Evolutionary conservation across 1,284 basidiomycete genomes (phyloP).

Genomic region (Tilletiopsis washingtonensis): DNA sequence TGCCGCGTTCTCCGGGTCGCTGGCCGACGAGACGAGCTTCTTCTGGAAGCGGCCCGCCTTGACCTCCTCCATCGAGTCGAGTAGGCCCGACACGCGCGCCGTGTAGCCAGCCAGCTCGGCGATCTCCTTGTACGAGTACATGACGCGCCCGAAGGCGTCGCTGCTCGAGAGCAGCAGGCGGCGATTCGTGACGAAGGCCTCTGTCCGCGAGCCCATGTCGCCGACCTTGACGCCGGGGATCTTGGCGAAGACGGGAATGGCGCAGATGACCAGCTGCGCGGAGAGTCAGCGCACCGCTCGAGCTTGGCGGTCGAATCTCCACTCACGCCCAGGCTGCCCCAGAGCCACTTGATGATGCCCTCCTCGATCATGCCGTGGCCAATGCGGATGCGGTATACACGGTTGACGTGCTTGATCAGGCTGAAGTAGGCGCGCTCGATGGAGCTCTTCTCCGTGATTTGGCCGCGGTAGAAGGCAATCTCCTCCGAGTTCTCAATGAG

Average conservation of each 20-base stretch:
- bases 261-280: slow-evolving; percentile 66
- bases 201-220: slow-evolving; percentile 44
- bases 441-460: slow-evolving; percentile 82
- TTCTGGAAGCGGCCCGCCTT: slow-evolving; percentile 80
- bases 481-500: slow-evolving; percentile 89
- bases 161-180: slow-evolving; percentile 82
- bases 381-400: slow-evolving; percentile 70
- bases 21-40: slow-evolving; percentile 62
- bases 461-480: slow-evolving; percentile 82
- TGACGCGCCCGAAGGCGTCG: slow-evolving; percentile 84
- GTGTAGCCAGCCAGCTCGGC: slow-evolving; percentile 89
- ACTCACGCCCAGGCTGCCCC: slow-evolving; percentile 83
- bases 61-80: slow-evolving; percentile 87
- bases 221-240: slow-evolving; percentile 56
- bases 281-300: neutral
- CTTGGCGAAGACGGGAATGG: slow-evolving; percentile 86
- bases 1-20: slow-evolving; percentile 70
- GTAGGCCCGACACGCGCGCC: slow-evolving; percentile 62
- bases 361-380: slow-evolving; percentile 76
- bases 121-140: slow-evolving; percentile 77
- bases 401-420: slow-evolving; percentile 79
- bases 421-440: slow-evolving; percentile 85
- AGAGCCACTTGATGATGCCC: slow-evolving; percentile 89
- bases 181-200: slow-evolving; percentile 69
- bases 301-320: neutral